Conservation (phyloP, 306 rosid genomes). For the Vigna reflexopilosa region DNA sequence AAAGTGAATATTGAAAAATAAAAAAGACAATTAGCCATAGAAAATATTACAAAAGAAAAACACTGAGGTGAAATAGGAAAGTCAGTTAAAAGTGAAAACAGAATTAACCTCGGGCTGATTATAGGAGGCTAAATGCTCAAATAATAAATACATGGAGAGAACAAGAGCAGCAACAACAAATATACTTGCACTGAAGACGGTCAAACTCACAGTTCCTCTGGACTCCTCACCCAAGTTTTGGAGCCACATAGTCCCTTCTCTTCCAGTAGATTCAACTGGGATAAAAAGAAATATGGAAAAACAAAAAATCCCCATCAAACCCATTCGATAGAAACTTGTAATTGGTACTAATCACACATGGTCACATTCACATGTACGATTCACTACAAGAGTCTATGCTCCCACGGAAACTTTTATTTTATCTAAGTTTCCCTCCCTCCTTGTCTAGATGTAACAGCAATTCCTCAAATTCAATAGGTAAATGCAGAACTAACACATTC, state of each 20-base stretch:
- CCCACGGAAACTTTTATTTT: conserved; percentile 13
- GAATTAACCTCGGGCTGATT: conserved; percentile 92
- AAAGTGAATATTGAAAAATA: conserved; percentile 24
- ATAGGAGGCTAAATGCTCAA: conserved; percentile 90
- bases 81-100: conserved; percentile 15
- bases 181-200: conserved; percentile 81
- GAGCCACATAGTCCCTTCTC: conserved; percentile 68
- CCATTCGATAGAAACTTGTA: conserved; percentile 55
- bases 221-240: conserved; percentile 55
- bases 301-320: conserved; percentile 63
- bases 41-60: conserved; percentile 16
- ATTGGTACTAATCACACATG: conserved; percentile 13
- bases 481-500: conserved; percentile 33
- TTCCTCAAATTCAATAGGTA: conserved; percentile 30
- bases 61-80: conserved; percentile 5
- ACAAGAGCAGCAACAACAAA: conserved; percentile 82
- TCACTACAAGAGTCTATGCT: conserved; percentile 25
- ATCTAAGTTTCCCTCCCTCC: conserved; percentile 20
- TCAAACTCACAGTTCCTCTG: conserved; percentile 73
- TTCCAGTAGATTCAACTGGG: conserved; percentile 69
- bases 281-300: conserved; percentile 57
- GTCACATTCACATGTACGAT: conserved; percentile 15
- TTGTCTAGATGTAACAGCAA: conserved; percentile 27
- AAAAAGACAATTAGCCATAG: neutral
- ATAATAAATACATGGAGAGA: conserved; percentile 86